A percentile compares a stretch with the other conserved stretches of the same genome.
Evolutionary conservation across 805 yeast species (phyloP).

Genomic region (Martiniozyma abietophila): DNA sequence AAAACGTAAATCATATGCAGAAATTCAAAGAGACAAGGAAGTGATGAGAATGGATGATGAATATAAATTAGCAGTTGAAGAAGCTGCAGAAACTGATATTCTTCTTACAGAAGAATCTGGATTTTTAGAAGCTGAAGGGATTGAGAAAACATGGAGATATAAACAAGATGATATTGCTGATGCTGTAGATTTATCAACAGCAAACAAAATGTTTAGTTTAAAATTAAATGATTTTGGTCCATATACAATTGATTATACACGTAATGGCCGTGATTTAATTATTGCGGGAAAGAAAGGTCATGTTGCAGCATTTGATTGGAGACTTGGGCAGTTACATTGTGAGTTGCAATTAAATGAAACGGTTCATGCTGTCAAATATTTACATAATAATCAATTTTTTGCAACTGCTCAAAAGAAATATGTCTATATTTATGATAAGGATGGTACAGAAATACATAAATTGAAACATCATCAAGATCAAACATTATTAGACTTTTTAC

Average conservation of each 20-base stretch:
- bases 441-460: slow-evolving; percentile 87
- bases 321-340: slow-evolving; percentile 69
- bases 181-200: slow-evolving; percentile 70
- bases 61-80: slow-evolving; percentile 66
- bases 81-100: slow-evolving; percentile 83
- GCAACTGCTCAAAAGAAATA: slow-evolving; percentile 97
- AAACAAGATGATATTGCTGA: slow-evolving; percentile 68
- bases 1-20: neutral
- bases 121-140: slow-evolving; percentile 83
- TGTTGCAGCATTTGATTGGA: slow-evolving; percentile 94
- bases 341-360: slow-evolving; percentile 86
- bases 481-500: slow-evolving; percentile 75
- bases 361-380: slow-evolving; percentile 78
- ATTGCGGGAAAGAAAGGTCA: slow-evolving; percentile 91
- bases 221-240: slow-evolving; percentile 78
- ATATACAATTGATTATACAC: slow-evolving; percentile 67
- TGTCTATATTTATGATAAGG: slow-evolving; percentile 82
- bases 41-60: slow-evolving; percentile 60
- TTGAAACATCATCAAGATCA: slow-evolving; percentile 85
- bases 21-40: slow-evolving; percentile 17
- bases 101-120: slow-evolving; percentile 81
- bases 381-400: slow-evolving; percentile 87
- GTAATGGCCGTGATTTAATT: slow-evolving; percentile 80
- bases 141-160: slow-evolving; percentile 87
- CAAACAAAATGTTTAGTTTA: slow-evolving; percentile 66